phyloP scores from a whole-genome alignment of 345 rosid genomes.

The Limnanthes douglasii region DNA sequence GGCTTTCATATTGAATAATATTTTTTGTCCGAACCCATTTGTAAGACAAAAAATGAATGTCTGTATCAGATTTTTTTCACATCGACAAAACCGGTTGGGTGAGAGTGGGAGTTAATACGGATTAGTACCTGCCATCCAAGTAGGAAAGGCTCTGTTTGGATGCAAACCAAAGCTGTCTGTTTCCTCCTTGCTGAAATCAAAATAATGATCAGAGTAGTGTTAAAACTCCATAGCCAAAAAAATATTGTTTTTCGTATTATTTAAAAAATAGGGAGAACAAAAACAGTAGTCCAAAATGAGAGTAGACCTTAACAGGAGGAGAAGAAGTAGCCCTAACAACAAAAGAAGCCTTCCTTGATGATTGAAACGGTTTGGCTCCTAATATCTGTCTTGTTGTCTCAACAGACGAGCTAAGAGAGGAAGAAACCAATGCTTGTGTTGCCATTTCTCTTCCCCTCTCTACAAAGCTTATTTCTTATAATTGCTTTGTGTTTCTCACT shows the following conservation, averaged over 20 bases:
- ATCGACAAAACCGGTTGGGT: no score
- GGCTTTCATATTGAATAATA: no score
- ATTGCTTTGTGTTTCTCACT: no score
- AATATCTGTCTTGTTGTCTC: slow-evolving; percentile 65
- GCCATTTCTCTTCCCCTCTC: no score
- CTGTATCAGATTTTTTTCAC: no score
- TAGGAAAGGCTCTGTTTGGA: slow-evolving; percentile 80
- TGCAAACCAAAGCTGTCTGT: slow-evolving; percentile 89
- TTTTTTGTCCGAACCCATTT: no score
- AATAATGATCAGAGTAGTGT: no score
- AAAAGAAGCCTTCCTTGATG: slow-evolving; percentile 44
- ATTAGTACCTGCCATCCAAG: slow-evolving; percentile 96
- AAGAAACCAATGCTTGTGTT: slow-evolving; percentile 81
- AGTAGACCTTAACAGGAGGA: slow-evolving; percentile 83
- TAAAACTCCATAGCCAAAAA: slow-evolving; percentile 6
- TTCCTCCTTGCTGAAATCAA: slow-evolving; percentile 60
- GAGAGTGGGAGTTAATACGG: no score
- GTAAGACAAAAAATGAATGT: no score
- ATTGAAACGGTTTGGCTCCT: slow-evolving; percentile 30
- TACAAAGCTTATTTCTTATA: no score
- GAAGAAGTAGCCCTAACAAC: slow-evolving; percentile 68
- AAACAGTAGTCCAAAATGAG: neutral
- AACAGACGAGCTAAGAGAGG: slow-evolving; percentile 63
- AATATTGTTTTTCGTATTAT: neutral
- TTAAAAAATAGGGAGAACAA: neutral